Evolutionary conservation across 73 alveolate genomes (phyloP).

Genomic region (Blepharisma japonicum): DNA sequence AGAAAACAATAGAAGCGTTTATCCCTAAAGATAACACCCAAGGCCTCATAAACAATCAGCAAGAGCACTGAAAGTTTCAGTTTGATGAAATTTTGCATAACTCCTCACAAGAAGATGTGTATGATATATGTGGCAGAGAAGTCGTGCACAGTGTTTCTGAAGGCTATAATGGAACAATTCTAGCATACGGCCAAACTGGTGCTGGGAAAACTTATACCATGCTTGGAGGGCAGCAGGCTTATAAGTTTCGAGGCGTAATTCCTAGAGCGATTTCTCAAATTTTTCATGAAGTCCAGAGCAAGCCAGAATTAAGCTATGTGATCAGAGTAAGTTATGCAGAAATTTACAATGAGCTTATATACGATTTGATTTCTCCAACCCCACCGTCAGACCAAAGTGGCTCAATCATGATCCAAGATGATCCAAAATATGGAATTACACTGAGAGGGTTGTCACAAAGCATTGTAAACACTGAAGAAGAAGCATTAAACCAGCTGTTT

Average conservation of each 20-base stretch:
- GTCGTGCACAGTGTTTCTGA: slow-evolving; percentile 46
- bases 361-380: slow-evolving; percentile 79
- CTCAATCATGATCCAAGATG: slow-evolving; percentile 62
- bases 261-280: slow-evolving; percentile 95
- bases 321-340: slow-evolving; percentile 94
- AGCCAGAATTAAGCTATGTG: slow-evolving; percentile 80
- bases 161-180: slow-evolving; percentile 49
- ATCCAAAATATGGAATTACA: slow-evolving; percentile 83
- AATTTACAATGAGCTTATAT: slow-evolving; percentile 98
- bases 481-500: slow-evolving; percentile 93
- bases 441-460: slow-evolving; percentile 89
- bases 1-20: slow-evolving; percentile 62
- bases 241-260: slow-evolving; percentile 97
- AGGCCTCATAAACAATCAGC: slow-evolving; percentile 95
- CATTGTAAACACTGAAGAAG: slow-evolving; percentile 87
- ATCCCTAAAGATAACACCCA: slow-evolving; percentile 54
- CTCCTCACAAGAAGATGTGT: slow-evolving; percentile 90
- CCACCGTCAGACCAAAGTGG: slow-evolving; percentile 34
- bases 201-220: slow-evolving; percentile 45
- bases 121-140: slow-evolving; percentile 68
- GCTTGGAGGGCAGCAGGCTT: slow-evolving; percentile 94
- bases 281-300: slow-evolving; percentile 85
- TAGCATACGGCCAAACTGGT: slow-evolving; percentile 30
- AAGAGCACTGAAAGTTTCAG: slow-evolving; percentile 97
- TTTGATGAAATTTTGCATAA: slow-evolving; percentile 95